Evolutionary conservation across 2,329 filamentous ascomycete species (phyloP), one percentile per base, ranked within the genome.

Genomic region (Cladophialophora psammophila): DNA sequence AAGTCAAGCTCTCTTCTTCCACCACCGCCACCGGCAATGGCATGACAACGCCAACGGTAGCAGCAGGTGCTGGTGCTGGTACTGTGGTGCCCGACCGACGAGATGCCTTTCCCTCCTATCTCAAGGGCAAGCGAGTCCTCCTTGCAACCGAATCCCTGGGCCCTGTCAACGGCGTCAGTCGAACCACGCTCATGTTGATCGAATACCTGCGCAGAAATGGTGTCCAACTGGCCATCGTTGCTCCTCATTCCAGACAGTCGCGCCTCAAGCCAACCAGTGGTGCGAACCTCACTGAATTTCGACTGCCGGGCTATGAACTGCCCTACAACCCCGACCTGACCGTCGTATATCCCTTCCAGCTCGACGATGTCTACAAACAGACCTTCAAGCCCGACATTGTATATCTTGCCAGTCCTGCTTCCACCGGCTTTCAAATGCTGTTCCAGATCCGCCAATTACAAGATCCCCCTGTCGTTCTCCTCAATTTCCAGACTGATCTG

Each of bases 401-500:
- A 73, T 91, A 91, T 73, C 80, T 91, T 12, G 89, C 89, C 1
- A 90, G 87, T 52, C 89, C 89, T 0, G 90, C 89, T 1, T 90
- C 87, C 5, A 79, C 91, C 2, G 89, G 90, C 3, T 91, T 91
- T 72, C 89, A 91, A 70, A 86, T 91, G 63, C 83, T 91, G 77
- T 80, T 91, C n/a, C 88, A 91, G 75, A 79, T 90, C 59, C 84
- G 87, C 53, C 88, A 90, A 71, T 82, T 90, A 62, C 76, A 76
- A 26, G 79, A 84, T 36, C 80, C 81, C 8, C 87, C 87, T 50
- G 84, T 88, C 0, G 80, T 90, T 1, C 81, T 91, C 52, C 85
- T 89, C 75, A 92, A 91, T 76, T 91, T 91, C 71, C 89, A 91
- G 76, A 92, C 89, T 0, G 89, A 91, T 74, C 79, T 92, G 9